phyloP scores from a whole-genome alignment of 2,329 filamentous ascomycete species.

The Stemphylium vesicarium region DNA sequence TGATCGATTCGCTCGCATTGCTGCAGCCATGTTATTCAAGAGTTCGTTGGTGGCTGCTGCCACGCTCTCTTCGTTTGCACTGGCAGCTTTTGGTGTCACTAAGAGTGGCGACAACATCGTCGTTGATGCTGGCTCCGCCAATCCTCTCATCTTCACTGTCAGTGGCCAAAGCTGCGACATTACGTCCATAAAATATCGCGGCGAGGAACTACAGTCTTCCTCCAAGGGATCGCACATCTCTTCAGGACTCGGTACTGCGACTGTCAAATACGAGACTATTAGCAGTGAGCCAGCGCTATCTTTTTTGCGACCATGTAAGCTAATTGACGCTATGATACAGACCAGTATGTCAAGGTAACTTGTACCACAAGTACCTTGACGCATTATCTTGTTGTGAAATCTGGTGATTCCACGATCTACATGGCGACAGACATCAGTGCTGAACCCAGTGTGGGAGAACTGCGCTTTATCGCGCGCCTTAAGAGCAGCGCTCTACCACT shows the following conservation, averaged over 20 bases:
- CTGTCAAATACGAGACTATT: slow-evolving; percentile 55
- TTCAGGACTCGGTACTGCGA: slow-evolving; percentile 65
- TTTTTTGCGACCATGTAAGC: background rate
- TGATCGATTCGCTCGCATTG: background rate
- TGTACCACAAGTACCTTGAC: slow-evolving; percentile 66
- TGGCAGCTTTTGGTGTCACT: slow-evolving; percentile 48
- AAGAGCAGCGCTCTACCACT: slow-evolving; percentile 51
- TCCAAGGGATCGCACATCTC: slow-evolving; percentile 62
- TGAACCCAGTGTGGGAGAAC: slow-evolving; percentile 54
- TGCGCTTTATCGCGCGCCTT: slow-evolving; percentile 69
- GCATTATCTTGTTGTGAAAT: slow-evolving; percentile 67
- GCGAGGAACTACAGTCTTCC: slow-evolving; percentile 64
- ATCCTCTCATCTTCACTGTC: slow-evolving; percentile 44
- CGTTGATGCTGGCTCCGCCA: slow-evolving; percentile 45
- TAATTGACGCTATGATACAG: slow-evolving; percentile 5
- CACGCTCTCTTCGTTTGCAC: slow-evolving; percentile 33
- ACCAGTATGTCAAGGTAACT: slow-evolving; percentile 65
- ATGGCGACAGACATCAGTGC: slow-evolving; percentile 65
- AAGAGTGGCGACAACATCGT: slow-evolving; percentile 37
- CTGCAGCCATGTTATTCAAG: slow-evolving; percentile 35
- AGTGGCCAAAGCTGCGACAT: slow-evolving; percentile 64
- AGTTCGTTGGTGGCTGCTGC: slow-evolving; percentile 32
- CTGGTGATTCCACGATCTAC: slow-evolving; percentile 65
- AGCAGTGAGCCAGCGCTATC: slow-evolving; percentile 30
- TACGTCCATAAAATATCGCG: slow-evolving; percentile 66